Evolutionary conservation across 2,329 filamentous ascomycete species (phyloP).

Genomic region (Talaromyces sp.): DNA sequence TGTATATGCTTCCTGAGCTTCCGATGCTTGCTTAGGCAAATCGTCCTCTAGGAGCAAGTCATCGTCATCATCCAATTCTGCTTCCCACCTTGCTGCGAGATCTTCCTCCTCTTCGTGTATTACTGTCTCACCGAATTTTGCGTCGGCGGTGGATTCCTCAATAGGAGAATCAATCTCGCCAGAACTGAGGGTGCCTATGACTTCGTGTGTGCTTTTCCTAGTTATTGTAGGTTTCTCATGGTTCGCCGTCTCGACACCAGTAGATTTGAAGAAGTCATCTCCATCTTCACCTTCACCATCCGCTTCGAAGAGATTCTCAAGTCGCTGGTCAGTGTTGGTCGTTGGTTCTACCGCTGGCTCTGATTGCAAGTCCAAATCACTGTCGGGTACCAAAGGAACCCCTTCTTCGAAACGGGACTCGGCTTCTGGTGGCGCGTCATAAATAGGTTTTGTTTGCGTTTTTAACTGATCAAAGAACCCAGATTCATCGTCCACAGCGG

Average conservation of each 20-base stretch:
- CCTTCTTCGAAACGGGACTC: constrained; percentile 66
- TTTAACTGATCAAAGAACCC: constrained; percentile 58
- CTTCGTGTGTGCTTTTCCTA: constrained; percentile 65
- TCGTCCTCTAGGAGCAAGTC: constrained; percentile 72
- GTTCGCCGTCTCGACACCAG: constrained; percentile 14
- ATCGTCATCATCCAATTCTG: constrained; percentile 76
- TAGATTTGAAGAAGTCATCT: constrained; percentile 30
- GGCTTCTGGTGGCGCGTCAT: constrained; percentile 28
- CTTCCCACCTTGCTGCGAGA: constrained; percentile 75
- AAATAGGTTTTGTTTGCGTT: constrained; percentile 34
- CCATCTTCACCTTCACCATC: constrained; percentile 26
- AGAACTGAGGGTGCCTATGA: constrained; percentile 48
- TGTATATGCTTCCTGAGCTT: constrained; percentile 18
- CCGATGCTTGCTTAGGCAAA: constrained; percentile 18
- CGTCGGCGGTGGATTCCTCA: constrained; percentile 24
- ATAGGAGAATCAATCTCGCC: constrained; percentile 19
- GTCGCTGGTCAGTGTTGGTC: constrained; percentile 18
- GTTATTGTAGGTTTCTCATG: constrained; percentile 37
- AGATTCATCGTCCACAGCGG: constrained; percentile 44
- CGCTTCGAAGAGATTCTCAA: constrained; percentile 32
- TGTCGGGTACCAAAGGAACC: constrained; percentile 53
- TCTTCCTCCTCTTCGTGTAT: constrained; percentile 51
- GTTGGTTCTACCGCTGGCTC: constrained; percentile 20
- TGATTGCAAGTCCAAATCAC: not conserved
- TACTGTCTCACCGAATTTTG: constrained; percentile 11